Evolutionary conservation across 495 filamentous ascomycete genomes (phyloP).

Genomic region (Daldinia caldariorum): DNA sequence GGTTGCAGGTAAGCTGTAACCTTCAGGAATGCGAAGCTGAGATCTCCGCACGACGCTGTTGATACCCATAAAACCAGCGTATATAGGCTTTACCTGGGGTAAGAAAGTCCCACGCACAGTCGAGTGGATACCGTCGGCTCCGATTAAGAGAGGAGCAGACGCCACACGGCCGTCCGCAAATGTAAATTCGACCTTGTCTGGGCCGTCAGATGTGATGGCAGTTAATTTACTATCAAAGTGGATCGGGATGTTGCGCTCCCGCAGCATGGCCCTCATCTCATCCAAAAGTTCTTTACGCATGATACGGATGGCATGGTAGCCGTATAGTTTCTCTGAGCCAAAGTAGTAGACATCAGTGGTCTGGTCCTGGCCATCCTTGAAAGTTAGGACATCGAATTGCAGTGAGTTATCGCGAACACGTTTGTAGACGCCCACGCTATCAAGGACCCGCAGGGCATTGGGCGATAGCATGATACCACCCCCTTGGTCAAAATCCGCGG

Average conservation of each 20-base stretch:
- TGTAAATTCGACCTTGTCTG: conserved; percentile 50
- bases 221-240: conserved; percentile 56
- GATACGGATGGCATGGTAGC: conserved; percentile 58
- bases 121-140: conserved; percentile 63
- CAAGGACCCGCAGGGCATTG: conserved; percentile 61
- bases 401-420: conserved; percentile 43
- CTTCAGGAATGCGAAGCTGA: conserved; percentile 33
- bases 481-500: conserved; percentile 38
- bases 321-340: conserved; percentile 54
- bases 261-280: conserved; percentile 47
- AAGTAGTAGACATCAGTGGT: conserved; percentile 58
- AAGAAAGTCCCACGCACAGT: conserved; percentile 48
- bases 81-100: conserved; percentile 22
- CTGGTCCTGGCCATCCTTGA: conserved; percentile 51
- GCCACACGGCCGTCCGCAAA: conserved; percentile 53
- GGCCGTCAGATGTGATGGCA: conserved; percentile 49
- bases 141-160: conserved; percentile 51
- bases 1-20: conserved; percentile 55
- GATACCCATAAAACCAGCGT: conserved; percentile 39
- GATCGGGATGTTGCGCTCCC: conserved; percentile 52
- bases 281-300: conserved; percentile 59
- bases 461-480: conserved; percentile 65
- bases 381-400: conserved; percentile 55
- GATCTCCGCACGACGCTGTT: conserved; percentile 43
- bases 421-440: conserved; percentile 57